phyloP scores from a whole-genome alignment of 139 green algal species.

The Dunaliella sp. region DNA sequence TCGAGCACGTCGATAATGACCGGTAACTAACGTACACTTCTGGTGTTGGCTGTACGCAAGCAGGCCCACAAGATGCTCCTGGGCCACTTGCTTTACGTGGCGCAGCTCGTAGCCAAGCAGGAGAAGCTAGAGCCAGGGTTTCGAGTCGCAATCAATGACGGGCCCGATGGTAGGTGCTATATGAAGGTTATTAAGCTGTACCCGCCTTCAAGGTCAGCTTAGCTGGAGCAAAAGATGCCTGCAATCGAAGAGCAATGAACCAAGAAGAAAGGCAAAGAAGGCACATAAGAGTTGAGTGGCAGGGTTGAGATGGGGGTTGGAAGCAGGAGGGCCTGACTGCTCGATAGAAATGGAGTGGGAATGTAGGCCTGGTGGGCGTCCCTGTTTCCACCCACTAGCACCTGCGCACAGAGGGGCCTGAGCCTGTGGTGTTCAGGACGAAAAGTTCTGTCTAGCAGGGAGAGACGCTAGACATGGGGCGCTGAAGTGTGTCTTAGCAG shows the following conservation, averaged over 20 bases:
- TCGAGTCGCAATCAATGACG: conserved; percentile 90
- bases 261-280: neutral
- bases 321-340: neutral
- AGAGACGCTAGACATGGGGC: too few relatives aligned
- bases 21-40: too few relatives aligned
- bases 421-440: too few relatives aligned
- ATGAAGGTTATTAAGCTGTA: neutral
- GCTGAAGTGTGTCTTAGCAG: too few relatives aligned
- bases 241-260: too few relatives aligned
- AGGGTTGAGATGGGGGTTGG: neutral
- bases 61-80: conserved; percentile 77
- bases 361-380: too few relatives aligned
- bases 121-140: conserved; percentile 83
- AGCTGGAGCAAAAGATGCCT: too few relatives aligned
- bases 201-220: neutral
- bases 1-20: too few relatives aligned
- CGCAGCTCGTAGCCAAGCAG: conserved; percentile 75
- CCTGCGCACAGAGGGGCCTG: too few relatives aligned
- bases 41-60: too few relatives aligned
- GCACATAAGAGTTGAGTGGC: neutral
- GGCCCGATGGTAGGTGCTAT: conserved; percentile 69
- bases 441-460: too few relatives aligned
- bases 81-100: conserved; percentile 85
- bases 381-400: too few relatives aligned
- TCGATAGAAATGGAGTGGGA: neutral